Base-by-base conservation (phyloP, 2,329 filamentous ascomycete genomes). In the Aspergillus amoenus region DNA sequence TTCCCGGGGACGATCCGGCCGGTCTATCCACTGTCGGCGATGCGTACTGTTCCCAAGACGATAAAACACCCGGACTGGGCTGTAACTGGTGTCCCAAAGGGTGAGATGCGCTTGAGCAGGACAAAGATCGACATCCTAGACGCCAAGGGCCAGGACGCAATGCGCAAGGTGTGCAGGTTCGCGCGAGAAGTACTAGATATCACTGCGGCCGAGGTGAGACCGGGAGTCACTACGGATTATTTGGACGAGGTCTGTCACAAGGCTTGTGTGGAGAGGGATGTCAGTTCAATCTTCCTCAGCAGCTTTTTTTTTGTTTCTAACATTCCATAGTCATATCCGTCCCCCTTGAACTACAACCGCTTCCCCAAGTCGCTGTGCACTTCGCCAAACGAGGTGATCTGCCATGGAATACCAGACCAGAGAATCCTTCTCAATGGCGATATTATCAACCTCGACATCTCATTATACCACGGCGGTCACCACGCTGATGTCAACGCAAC, bases 291-390 rank as follows among this genome's bases (percentile, higher is more conserved):
- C 40, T 21, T 52, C 5, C 13, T 30, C 2, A 2, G 2, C 2
- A 11, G 24, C 15, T n/a, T 32, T 7, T 4, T 30, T 5, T 30
- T 40, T 5, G 5, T 27, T 45, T 11, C 8, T 5, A 5, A 30
- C 11, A 8, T 4, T 39, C 39, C 41, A 21, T 59, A 96, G 91
- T 88, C 91, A n/a, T 96, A 96, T 73, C 92, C 92, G 2, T 96
- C 92, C 1, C 91, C 91, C 1, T 79, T 96, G 27, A 96, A 96
- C 78, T 96, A 96, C 79, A 89, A 88, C 79, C 81, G 90, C 73
- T 97, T 96, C 76, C 93, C 93, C 64, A 97, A 97, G 79, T 97
- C 93, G 0, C 87, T 96, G 61, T 97, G 93, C 76, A 96, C 91
- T 5, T 96, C 92, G 5, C 78, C 88, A 22, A 97, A 97, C 79